phyloP scores from a whole-genome alignment of 1,284 basidiomycete species.

The Ustilago sp. region DNA sequence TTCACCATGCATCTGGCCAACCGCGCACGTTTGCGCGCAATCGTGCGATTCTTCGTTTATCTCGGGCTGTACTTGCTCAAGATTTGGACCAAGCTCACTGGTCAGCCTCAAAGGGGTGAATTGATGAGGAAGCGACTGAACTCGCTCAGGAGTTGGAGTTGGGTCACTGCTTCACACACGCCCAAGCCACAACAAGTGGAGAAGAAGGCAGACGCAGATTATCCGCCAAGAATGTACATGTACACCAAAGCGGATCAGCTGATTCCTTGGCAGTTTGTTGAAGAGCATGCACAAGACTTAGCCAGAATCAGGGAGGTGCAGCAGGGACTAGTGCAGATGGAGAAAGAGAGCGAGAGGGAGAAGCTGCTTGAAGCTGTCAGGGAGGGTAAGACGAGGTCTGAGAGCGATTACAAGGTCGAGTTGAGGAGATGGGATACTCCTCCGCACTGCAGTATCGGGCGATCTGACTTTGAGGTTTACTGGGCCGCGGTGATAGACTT shows the following conservation, averaged over 20 bases:
- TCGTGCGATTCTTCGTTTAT: constrained; percentile 40
- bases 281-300: constrained; percentile 53
- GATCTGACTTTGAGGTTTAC: constrained; percentile 57
- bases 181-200: constrained; percentile 3
- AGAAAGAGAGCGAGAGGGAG: constrained; percentile 24
- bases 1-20: constrained; percentile 58
- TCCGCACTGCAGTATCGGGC: constrained; percentile 57
- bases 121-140: constrained; percentile 51
- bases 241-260: constrained; percentile 59
- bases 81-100: constrained; percentile 37
- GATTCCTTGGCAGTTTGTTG: constrained; percentile 55
- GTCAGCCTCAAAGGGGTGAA: constrained; percentile 38
- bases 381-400: background rate
- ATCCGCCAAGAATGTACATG: constrained; percentile 60
- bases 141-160: constrained; percentile 47
- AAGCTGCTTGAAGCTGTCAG: constrained; percentile 8
- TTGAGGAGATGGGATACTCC: constrained; percentile 57
- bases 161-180: constrained; percentile 37
- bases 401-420: constrained; percentile 33
- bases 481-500: constrained; percentile 53
- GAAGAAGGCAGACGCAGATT: constrained; percentile 7
- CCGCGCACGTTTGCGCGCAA: constrained; percentile 34
- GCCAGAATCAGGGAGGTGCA: constrained; percentile 17
- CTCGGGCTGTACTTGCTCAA: constrained; percentile 40
- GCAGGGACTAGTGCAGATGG: constrained; percentile 40